phyloP scores from a whole-genome alignment of 768 basidiomycete genomes.

The Tulasnella sp. region DNA sequence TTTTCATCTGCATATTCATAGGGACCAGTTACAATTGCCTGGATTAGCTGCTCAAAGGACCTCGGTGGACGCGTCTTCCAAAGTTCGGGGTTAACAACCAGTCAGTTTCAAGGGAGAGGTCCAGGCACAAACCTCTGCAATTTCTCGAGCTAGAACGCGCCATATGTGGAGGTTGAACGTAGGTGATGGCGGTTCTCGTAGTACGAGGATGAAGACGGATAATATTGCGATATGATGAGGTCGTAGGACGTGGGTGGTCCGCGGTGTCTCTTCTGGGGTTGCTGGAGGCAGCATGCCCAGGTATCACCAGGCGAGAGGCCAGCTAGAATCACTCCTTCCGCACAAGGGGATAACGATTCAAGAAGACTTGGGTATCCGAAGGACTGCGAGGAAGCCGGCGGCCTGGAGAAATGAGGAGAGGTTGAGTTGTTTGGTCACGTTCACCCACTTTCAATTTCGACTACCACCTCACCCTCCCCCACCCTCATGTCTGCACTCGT shows the following conservation, averaged over 20 bases:
- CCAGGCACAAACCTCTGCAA: slow-evolving; percentile 59
- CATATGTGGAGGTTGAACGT: slow-evolving; percentile 65
- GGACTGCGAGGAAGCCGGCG: background rate
- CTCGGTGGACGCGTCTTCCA: slow-evolving; percentile 66
- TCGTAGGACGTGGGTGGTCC: slow-evolving; percentile 66
- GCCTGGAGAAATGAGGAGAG: background rate
- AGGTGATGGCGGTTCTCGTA: slow-evolving; percentile 56
- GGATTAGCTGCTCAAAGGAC: slow-evolving; percentile 56
- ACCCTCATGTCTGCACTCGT: slow-evolving; percentile 16
- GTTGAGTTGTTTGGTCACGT: background rate
- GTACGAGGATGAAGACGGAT: slow-evolving; percentile 62
- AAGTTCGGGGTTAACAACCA: background rate
- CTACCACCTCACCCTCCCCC: slow-evolving; percentile 14
- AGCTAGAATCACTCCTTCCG: background rate
- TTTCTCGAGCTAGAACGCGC: slow-evolving; percentile 68
- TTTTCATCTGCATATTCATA: slow-evolving; percentile 50
- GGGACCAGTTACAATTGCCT: slow-evolving; percentile 52
- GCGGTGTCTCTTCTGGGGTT: slow-evolving; percentile 45
- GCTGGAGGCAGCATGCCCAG: slow-evolving; percentile 11
- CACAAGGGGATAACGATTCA: background rate
- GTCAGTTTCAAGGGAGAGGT: background rate
- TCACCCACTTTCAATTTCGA: slow-evolving; percentile 3
- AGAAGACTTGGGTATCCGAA: background rate
- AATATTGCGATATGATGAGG: slow-evolving; percentile 79
- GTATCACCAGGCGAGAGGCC: background rate